Base-by-base conservation (phyloP, 2,329 filamentous ascomycete species). In the Capronia epimyces region DNA sequence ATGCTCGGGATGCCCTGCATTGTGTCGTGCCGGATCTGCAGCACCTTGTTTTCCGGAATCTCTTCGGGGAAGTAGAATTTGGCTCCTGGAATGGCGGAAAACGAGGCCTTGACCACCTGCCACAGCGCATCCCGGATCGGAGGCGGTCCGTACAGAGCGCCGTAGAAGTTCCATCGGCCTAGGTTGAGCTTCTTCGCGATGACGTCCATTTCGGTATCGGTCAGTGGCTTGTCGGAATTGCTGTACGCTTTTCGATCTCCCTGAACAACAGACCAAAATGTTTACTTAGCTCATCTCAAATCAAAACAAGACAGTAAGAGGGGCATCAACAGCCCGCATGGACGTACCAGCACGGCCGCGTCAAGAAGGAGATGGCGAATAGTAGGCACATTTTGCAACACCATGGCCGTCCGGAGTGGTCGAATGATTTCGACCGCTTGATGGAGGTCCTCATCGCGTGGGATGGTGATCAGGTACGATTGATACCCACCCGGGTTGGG, bases 121-220 rank as follows among this genome's bases (percentile, higher is more conserved):
- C 65, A 66, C 1, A 68, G 59, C 5, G 63, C 61, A 13, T 67
- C 63, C 3, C 68, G 62, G 2, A 69, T 56, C 0, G 56, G 57
- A 21, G 62, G 57, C 0, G 66, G 67, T 5, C 67, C 66, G 58
- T 74, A 72, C 2, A 70, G 65, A 16, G 73, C 72, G 13, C 74
- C 74, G 59, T 77, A 77, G 62, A 77, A 76, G 46, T 74, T 71
- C 75, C 75, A 78, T 1, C 71, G 62, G n/a, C 72, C 72, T 0
- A 76, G 64, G 25, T 67, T 64, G 3, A 75, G 66, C 41, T 67
- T 64, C 21, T 62, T 58, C 2, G 71, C 70, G 4, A 75, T 71
- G 1, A 49, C 61, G 29, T 75, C 70, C 2, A 75, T 53, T 32
- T 71, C 70, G 1, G 59, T 64, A 22, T 75, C 69, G 1, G 54